phyloP scores from a whole-genome alignment of 352 stramenopile species.

The Phytophthora fragariae region DNA sequence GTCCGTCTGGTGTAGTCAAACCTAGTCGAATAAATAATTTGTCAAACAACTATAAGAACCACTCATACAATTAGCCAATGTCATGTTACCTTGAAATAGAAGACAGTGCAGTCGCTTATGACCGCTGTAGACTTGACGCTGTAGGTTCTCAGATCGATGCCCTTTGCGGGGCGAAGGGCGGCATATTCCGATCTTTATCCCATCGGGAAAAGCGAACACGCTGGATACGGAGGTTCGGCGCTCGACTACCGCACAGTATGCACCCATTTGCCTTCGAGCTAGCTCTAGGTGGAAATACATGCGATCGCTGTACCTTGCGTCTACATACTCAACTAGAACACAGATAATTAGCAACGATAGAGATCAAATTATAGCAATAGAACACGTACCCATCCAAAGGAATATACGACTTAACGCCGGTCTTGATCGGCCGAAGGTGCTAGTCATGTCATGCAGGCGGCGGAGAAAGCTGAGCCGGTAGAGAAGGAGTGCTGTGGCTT shows the following conservation, averaged over 20 bases:
- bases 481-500: slow-evolving; percentile 1
- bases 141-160: slow-evolving; percentile 1
- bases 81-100: slow-evolving; percentile 1
- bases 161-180: not conserved
- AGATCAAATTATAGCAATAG: not conserved
- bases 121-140: slow-evolving; percentile 8
- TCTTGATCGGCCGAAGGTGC: slow-evolving; percentile 7
- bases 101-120: slow-evolving; percentile 10
- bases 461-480: not conserved
- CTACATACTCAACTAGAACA: slow-evolving; percentile 10
- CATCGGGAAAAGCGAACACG: slow-evolving; percentile 13
- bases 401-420: slow-evolving; percentile 1
- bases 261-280: not conserved
- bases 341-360: not conserved
- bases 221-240: not conserved
- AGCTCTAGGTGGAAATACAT: slow-evolving; percentile 2
- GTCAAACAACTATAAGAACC: not conserved
- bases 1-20: not conserved
- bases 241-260: slow-evolving; percentile 4
- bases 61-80: not conserved
- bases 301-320: not conserved
- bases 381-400: slow-evolving; percentile 9
- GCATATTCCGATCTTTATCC: slow-evolving; percentile 8
- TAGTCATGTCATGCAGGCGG: slow-evolving; percentile 7
- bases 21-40: not conserved